These are phyloP conservation scores for Cytospora piceicola DNA, from an alignment of 2,329 filamentous ascomycete genomes.

Conservation along the genomic window DNA sequence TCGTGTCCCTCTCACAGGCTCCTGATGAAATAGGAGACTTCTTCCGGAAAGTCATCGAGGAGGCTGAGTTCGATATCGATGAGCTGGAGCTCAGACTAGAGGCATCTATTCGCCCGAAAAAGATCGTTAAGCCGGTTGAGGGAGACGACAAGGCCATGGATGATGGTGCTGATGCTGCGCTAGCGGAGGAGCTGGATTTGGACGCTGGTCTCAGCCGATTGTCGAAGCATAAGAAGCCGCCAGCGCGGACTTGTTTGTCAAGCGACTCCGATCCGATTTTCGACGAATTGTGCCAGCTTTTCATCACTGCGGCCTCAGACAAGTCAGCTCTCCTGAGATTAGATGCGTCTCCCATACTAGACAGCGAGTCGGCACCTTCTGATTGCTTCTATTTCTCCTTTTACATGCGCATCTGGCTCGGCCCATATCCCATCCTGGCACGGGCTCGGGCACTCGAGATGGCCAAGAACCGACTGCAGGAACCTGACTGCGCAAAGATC, in stretches of 20 bases:
- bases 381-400: constrained; percentile 75
- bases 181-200: constrained; percentile 43
- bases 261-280: constrained; percentile 57
- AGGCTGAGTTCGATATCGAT: constrained; percentile 72
- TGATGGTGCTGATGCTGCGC: constrained; percentile 36
- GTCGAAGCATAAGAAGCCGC: constrained; percentile 36
- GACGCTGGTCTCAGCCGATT: constrained; percentile 46
- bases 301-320: constrained; percentile 57
- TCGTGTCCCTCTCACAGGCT: constrained; percentile 68
- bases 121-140: constrained; percentile 46
- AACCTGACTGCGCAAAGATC: constrained; percentile 50
- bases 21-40: constrained; percentile 62
- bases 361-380: constrained; percentile 57
- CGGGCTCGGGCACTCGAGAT: constrained; percentile 71
- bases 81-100: constrained; percentile 76
- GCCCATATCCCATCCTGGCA: constrained; percentile 69
- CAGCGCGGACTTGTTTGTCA: constrained; percentile 54
- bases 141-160: constrained; percentile 54
- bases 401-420: constrained; percentile 74
- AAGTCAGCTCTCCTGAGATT: constrained; percentile 53
- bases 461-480: constrained; percentile 61
- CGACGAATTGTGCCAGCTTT: constrained; percentile 61
- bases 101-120: constrained; percentile 64
- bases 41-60: constrained; percentile 69
- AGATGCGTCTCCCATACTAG: constrained; percentile 58